A percentile compares a stretch with the other conserved stretches of the same genome.
Conservation (phyloP, 306 rosid species). For the Medicago lupulina region DNA sequence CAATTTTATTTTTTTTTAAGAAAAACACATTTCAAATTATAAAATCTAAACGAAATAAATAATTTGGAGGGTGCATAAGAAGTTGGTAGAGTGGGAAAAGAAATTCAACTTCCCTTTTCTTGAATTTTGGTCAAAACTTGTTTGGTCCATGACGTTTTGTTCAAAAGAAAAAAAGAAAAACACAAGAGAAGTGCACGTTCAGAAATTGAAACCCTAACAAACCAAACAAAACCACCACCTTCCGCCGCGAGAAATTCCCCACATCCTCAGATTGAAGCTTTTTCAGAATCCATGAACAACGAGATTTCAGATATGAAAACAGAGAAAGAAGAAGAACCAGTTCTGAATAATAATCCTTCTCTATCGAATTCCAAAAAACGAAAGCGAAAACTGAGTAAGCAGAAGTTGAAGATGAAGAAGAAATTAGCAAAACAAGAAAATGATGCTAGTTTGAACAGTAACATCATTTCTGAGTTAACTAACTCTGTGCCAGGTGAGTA, state of each 20-base stretch:
- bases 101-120: too few species aligned
- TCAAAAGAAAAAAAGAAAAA: too few species aligned
- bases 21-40: too few species aligned
- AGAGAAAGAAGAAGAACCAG: too few species aligned
- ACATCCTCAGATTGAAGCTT: neutral
- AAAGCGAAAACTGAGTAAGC: neutral
- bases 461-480: neutral
- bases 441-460: neutral
- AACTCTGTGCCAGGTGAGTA: neutral
- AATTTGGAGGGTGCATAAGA: too few species aligned
- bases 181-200: neutral
- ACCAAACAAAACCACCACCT: neutral
- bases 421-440: neutral
- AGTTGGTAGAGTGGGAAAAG: too few species aligned
- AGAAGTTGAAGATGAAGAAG: neutral
- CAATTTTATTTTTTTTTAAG: too few species aligned
- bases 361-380: neutral
- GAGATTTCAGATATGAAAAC: neutral
- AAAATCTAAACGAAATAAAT: too few species aligned
- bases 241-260: neutral
- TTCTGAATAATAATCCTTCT: neutral
- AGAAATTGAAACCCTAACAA: neutral
- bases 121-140: too few species aligned
- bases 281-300: neutral
- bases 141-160: too few species aligned